Evolutionary conservation across 2,329 filamentous ascomycete species (phyloP).

Genomic region (Exutisphaerella laricina): DNA sequence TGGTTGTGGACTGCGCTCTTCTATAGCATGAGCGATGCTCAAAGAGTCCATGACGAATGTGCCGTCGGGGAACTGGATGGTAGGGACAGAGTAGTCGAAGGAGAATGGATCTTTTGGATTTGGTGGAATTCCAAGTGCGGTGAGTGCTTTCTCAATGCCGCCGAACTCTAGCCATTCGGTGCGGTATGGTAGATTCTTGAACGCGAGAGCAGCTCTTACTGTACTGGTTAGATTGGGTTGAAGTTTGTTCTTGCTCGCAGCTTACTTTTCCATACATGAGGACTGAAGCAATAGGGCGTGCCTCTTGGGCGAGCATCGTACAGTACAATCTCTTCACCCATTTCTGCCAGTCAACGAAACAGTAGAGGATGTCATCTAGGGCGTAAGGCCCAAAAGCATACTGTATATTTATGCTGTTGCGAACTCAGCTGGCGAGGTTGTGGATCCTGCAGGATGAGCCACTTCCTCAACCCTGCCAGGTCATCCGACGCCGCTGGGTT

Average conservation of each 20-base stretch:
- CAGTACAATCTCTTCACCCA: neutral
- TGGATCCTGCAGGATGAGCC: no score
- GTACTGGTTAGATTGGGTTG: neutral
- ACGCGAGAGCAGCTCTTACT: neutral
- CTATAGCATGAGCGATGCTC: conserved; percentile 54
- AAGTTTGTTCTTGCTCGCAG: neutral
- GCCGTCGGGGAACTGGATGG: conserved; percentile 51
- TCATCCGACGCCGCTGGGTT: no score
- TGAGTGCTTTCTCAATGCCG: conserved; percentile 31
- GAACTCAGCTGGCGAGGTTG: no score
- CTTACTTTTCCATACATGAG: neutral
- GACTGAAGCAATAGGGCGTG: neutral
- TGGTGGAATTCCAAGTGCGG: conserved; percentile 46
- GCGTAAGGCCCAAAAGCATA: no score
- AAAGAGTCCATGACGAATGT: conserved; percentile 58
- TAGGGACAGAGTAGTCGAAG: conserved; percentile 49
- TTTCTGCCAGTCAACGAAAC: no score
- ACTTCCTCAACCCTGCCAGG: no score
- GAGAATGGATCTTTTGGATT: conserved; percentile 40
- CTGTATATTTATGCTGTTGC: no score
- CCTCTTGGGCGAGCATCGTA: neutral
- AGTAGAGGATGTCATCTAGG: no score
- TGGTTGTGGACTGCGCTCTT: conserved; percentile 53
- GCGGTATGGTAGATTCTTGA: neutral
- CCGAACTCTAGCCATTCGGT: conserved; percentile 3